phyloP scores from a whole-genome alignment of 1,284 basidiomycete species.

The Cryptococcus floricola region DNA sequence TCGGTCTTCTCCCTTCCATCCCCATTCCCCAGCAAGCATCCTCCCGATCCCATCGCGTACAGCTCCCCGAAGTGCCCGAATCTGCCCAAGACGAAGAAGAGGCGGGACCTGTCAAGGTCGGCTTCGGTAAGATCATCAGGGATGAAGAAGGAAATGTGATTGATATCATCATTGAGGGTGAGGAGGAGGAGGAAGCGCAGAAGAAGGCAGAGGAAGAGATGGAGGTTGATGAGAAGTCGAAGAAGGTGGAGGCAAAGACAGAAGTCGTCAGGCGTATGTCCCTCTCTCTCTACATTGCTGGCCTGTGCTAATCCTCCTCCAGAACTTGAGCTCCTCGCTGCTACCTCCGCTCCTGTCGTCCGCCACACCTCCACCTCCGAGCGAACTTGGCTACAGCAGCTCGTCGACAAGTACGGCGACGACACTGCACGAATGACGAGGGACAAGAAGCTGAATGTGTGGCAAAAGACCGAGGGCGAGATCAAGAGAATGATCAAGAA shows the following conservation, averaged over 20 bases:
- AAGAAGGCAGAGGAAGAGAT: conserved; percentile 30
- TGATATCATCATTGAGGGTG: conserved; percentile 66
- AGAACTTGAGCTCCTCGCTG: conserved; percentile 44
- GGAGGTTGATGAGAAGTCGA: conserved; percentile 11
- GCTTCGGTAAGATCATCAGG: conserved; percentile 78
- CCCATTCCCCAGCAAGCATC: conserved; percentile 31
- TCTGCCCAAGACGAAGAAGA: neutral
- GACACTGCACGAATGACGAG: conserved; percentile 73
- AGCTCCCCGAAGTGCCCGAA: conserved; percentile 55
- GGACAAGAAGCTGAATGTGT: conserved; percentile 74
- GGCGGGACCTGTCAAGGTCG: conserved; percentile 36
- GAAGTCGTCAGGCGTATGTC: conserved; percentile 48
- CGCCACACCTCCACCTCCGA: conserved; percentile 72
- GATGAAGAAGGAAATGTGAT: conserved; percentile 77
- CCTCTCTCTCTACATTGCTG: neutral
- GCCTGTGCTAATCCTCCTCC: conserved; percentile 6
- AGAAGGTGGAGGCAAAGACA: conserved; percentile 44
- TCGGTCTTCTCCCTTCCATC: conserved; percentile 46
- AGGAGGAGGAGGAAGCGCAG: conserved; percentile 38
- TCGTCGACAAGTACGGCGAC: conserved; percentile 68
- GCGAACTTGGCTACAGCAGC: conserved; percentile 60
- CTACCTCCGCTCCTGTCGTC: conserved; percentile 46
- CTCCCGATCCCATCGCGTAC: conserved; percentile 26
- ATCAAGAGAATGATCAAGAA: conserved; percentile 49
- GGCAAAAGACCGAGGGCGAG: conserved; percentile 83